phyloP scores from a whole-genome alignment of 306 rosid species.

The Delonix regia region DNA sequence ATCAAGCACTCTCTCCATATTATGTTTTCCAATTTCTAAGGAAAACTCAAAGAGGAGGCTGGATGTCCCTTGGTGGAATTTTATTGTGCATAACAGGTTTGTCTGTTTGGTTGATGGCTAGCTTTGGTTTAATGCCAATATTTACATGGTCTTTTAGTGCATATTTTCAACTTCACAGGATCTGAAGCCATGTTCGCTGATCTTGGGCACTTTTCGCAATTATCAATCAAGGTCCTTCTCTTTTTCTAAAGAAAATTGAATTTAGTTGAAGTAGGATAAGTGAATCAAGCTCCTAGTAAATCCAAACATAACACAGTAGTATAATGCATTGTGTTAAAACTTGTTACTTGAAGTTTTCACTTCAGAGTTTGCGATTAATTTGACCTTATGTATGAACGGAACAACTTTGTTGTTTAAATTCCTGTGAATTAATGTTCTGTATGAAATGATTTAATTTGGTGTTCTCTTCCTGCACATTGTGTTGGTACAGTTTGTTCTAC shows the following conservation, averaged over 20 bases:
- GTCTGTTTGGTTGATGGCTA: slow-evolving; percentile 35
- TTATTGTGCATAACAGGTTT: slow-evolving; percentile 86
- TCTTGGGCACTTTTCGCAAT: slow-evolving; percentile 93
- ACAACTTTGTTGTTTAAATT: background rate
- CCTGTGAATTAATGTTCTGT: background rate
- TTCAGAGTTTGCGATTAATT: slow-evolving; percentile 17
- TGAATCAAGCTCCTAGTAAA: background rate
- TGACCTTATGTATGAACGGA: background rate
- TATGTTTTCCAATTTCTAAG: slow-evolving; percentile 65
- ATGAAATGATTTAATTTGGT: background rate
- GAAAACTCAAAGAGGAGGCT: slow-evolving; percentile 75
- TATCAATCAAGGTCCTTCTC: slow-evolving; percentile 77
- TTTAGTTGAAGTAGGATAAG: slow-evolving; percentile 4
- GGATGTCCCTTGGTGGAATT: slow-evolving; percentile 96
- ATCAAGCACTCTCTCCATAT: slow-evolving; percentile 79
- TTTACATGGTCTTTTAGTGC: slow-evolving; percentile 27
- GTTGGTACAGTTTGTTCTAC: background rate
- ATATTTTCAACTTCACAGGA: slow-evolving; percentile 48
- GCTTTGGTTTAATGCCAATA: slow-evolving; percentile 21
- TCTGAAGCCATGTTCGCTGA: slow-evolving; percentile 99
- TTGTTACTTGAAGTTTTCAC: slow-evolving; percentile 1
- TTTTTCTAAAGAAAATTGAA: background rate
- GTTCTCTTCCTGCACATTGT: background rate
- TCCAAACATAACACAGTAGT: background rate
- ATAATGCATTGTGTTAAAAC: background rate